Evolutionary conservation across 2,329 filamentous ascomycete genomes (phyloP).

Genomic region (Aspergillus pseudoviridinutans): DNA sequence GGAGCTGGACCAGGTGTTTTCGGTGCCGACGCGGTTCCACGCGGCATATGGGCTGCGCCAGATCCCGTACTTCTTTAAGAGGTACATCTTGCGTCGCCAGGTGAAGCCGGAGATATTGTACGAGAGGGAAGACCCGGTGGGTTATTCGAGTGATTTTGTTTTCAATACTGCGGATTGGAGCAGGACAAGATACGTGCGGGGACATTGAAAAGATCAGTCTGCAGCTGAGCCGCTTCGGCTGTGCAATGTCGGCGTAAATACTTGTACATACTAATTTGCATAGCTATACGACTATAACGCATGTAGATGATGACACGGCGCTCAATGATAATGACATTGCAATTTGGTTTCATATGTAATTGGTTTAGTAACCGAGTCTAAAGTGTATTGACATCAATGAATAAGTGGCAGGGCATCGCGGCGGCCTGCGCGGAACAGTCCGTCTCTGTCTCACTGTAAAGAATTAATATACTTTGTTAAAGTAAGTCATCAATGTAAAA

Average conservation of each 20-base stretch:
- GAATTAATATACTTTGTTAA: neutral
- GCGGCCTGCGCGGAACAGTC: no score
- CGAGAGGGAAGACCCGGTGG: slow-evolving; percentile 27
- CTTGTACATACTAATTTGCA: neutral
- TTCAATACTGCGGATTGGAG: slow-evolving; percentile 18
- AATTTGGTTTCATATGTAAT: neutral
- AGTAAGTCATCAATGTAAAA: neutral
- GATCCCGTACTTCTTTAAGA: slow-evolving; percentile 33
- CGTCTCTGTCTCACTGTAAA: no score
- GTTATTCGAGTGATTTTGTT: slow-evolving; percentile 18
- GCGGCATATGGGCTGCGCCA: slow-evolving; percentile 37
- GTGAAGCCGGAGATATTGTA: slow-evolving; percentile 35
- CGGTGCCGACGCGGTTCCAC: slow-evolving; percentile 46
- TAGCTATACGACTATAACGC: neutral
- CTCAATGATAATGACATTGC: neutral
- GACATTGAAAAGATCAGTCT: neutral
- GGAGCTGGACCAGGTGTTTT: slow-evolving; percentile 53
- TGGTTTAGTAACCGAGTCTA: neutral
- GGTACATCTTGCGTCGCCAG: slow-evolving; percentile 38
- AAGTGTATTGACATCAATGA: neutral
- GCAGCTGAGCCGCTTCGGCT: no score
- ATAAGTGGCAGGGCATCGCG: neutral
- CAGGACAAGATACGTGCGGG: neutral
- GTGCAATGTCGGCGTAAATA: neutral
- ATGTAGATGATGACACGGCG: neutral